These are phyloP conservation scores for Prorocentrum cordatum DNA, from an alignment of 169 alveolate genomes.

Conservation along the genomic window DNA sequence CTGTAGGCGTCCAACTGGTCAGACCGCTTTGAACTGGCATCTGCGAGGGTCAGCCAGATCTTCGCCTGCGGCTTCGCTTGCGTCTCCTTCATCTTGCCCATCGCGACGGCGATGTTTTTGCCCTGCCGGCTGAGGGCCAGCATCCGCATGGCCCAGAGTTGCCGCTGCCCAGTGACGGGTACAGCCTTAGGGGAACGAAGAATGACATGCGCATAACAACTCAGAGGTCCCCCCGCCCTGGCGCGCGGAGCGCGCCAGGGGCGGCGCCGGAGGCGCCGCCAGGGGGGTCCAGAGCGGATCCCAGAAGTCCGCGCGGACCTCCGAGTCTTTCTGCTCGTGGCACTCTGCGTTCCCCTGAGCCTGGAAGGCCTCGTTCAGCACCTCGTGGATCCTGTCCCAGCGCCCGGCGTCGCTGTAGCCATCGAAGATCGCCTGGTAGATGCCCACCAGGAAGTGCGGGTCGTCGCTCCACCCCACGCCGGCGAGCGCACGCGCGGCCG, in stretches of 20 bases:
- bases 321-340: no score
- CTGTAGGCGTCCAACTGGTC: constrained; percentile 55
- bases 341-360: no score
- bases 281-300: no score
- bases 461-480: constrained; percentile 32
- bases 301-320: no score
- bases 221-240: no score
- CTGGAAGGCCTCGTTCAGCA: constrained; percentile 43
- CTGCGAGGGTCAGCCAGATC: constrained; percentile 54
- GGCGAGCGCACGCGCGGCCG: constrained; percentile 37
- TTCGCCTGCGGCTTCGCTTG: constrained; percentile 66
- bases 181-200: not conserved
- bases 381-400: constrained; percentile 49
- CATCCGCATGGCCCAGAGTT: constrained; percentile 58
- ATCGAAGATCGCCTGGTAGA: constrained; percentile 7
- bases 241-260: no score
- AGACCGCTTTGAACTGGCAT: constrained; percentile 7
- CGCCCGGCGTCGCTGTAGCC: constrained; percentile 28
- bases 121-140: constrained; percentile 48
- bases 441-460: constrained; percentile 23
- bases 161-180: constrained; percentile 12
- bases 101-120: constrained; percentile 48
- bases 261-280: no score
- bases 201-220: no score
- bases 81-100: constrained; percentile 70